Conservation (phyloP, 257 asterid species). For the Paraleonurus japonicus region DNA sequence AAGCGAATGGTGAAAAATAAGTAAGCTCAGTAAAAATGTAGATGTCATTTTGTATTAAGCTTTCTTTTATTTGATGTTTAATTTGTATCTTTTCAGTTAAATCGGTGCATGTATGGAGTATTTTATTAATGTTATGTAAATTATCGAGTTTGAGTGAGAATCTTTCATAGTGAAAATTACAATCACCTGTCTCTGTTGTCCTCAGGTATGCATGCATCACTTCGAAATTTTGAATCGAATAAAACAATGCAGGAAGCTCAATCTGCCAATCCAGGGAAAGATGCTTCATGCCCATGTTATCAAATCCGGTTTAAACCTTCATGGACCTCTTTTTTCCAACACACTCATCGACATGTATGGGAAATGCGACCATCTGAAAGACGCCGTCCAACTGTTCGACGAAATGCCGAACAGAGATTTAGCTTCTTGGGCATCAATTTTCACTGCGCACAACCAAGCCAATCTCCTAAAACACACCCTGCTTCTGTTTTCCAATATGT, state of each 20-base stretch:
- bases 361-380: conserved; percentile 44
- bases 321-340: conserved; percentile 40
- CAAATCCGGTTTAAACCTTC: conserved; percentile 48
- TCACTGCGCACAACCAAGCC: conserved; percentile 66
- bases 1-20: no score
- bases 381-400: conserved; percentile 67
- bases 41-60: background rate
- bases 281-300: conserved; percentile 57
- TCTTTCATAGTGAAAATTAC: background rate
- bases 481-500: conserved; percentile 36
- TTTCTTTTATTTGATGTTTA: background rate
- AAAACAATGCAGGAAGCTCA: conserved; percentile 45
- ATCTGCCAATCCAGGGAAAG: conserved; percentile 47
- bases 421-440: conserved; percentile 80
- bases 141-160: background rate
- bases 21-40: background rate
- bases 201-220: conserved; percentile 41
- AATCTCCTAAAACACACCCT: conserved; percentile 39
- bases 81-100: background rate
- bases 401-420: conserved; percentile 69
- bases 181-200: background rate
- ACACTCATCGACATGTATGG: conserved; percentile 53
- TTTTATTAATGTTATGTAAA: background rate
- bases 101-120: background rate
- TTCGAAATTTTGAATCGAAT: conserved; percentile 43